Base-by-base conservation (phyloP, 495 filamentous ascomycete species). In the Astrothelium subdiscretum region DNA sequence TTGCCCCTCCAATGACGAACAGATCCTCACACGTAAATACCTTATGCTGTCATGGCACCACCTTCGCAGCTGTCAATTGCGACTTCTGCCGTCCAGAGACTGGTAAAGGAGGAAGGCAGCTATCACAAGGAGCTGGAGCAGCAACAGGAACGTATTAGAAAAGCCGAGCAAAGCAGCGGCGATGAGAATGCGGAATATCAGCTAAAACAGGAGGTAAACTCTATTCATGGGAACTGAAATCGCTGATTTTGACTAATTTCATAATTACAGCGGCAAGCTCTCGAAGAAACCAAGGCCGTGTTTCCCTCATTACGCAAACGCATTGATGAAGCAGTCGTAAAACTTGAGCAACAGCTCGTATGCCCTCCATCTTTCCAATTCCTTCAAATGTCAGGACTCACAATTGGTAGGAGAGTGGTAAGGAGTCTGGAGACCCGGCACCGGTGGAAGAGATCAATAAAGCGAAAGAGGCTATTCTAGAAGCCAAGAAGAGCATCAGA, bases 61-160 rank as follows among this genome's bases (percentile, higher is more conserved):
- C 88, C 88, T 32, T 85, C 87, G 11, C 81, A 81, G 66, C 80
- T 96, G 62, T 76, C 82, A 54, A 90, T 94, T 66, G 79, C 82
- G 57, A 91, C 87, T 20, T 83, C 83, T 54, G 81, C 86, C 24
- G 79, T 97, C 67, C 76, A 82, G 67, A 90, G 92, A 59, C 80
- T 97, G 58, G 83, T 96, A 60, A 96, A 96, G 73, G 94, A 98
- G 73, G 90, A 96, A 70, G 78, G 80, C 35, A 91, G 84, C 71
- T 97, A 98, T 77, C 88, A 90, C 74, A 85, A 86, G 66, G 94
- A 98, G 70, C 79, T 89, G 24, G 75, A 79, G 62, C 74, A 83
- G 62, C 90, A 97, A 68, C 80, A 87, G 61, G 78, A 78, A 62
- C 85, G 87, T 44, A 80, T 97, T 42, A 74, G 83, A 76, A 85